Base-by-base conservation (phyloP, 1,139 yeast genomes). In the Lodderomyces beijingensis region DNA sequence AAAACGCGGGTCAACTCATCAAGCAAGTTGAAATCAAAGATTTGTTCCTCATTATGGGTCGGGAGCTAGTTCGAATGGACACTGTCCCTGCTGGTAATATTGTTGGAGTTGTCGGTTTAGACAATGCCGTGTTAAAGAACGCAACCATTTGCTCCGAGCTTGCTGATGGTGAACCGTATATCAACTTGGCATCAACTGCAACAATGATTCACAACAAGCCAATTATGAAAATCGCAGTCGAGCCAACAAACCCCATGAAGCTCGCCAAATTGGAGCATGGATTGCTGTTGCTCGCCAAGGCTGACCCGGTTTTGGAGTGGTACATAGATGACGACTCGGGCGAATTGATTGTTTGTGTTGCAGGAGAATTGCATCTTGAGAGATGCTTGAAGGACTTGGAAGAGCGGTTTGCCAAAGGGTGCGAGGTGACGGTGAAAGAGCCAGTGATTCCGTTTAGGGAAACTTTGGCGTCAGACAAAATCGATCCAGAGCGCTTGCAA, bases 381-480 rank as follows among this genome's bases (percentile, higher is more conserved):
- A 73, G 96, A 53, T 88, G 96, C 55, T 58, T 89, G 46, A 87
- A 85, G 49, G 97, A 89, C 60, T 63, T 89, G 49, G 79, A 76
- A 37, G 96, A 88, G 45, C 68, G 97, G 44, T 93, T 89, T 66
- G 97, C 98, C 1, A 62, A 57, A 29, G 89, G 89, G 16, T 77
- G 89, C 45, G 96, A 87, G 35, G 80, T 93, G 7, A 76, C 83
- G 7, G 77, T 81, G 23, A 89, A 96, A 24, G 86, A 86, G 47
- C 98, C 98, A 0, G 94, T 86, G 16, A 93, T 93, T 43, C 98
- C 98, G 10, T 93, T 84, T 51, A 66, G 95, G 43, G 99, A 93
- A 57, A 86, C 97, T 0, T 76, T 87, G 14, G 49, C 64, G 9
- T 78, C 69, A 14, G 59, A 42, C 29, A 38, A 33, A 19, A 44